Conservation (phyloP, 2,329 filamentous ascomycete species). For the Pyricularia grisea region DNA sequence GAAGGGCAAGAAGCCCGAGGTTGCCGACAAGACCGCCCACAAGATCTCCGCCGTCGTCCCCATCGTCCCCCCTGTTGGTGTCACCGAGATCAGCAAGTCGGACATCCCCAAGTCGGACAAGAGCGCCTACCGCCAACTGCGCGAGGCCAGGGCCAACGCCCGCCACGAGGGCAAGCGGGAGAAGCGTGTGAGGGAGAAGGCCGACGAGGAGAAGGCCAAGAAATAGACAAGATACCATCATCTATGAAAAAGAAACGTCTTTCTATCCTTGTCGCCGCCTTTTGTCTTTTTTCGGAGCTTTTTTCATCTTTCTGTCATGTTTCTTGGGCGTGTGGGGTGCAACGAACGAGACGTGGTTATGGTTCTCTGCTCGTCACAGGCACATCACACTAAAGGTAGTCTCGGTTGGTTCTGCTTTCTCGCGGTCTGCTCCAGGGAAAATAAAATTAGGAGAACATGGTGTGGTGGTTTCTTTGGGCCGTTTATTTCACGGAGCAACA, state of each 20-base stretch:
- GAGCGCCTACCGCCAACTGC: constrained; percentile 79
- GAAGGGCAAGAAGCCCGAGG: constrained; percentile 89
- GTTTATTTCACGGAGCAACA: constrained; percentile 4
- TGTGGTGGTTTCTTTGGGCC: constrained; percentile 6
- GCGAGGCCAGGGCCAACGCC: constrained; percentile 74
- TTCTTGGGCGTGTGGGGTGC: constrained; percentile 3
- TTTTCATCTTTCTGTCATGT: constrained; percentile 1
- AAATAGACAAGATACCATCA: constrained; percentile 48
- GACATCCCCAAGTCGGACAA: constrained; percentile 72
- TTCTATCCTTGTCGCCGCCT: background rate
- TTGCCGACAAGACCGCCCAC: constrained; percentile 68
- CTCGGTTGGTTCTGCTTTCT: constrained; percentile 12
- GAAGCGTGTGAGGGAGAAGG: constrained; percentile 87
- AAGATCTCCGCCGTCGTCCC: constrained; percentile 46
- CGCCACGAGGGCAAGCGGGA: constrained; percentile 76
- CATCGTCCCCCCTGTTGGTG: constrained; percentile 40
- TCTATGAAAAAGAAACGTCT: constrained; percentile 1
- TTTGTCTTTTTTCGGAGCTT: constrained; percentile 3
- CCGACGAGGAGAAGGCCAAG: constrained; percentile 75
- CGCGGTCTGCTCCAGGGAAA: constrained; percentile 10
- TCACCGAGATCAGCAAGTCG: constrained; percentile 73
- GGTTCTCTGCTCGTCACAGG: constrained; percentile 1
- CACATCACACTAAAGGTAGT: constrained; percentile 12
- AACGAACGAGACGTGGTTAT: background rate
- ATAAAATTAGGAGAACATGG: background rate